Conservation (phyloP, 805 yeast species). For the Lachancea kluyveri region DNA sequence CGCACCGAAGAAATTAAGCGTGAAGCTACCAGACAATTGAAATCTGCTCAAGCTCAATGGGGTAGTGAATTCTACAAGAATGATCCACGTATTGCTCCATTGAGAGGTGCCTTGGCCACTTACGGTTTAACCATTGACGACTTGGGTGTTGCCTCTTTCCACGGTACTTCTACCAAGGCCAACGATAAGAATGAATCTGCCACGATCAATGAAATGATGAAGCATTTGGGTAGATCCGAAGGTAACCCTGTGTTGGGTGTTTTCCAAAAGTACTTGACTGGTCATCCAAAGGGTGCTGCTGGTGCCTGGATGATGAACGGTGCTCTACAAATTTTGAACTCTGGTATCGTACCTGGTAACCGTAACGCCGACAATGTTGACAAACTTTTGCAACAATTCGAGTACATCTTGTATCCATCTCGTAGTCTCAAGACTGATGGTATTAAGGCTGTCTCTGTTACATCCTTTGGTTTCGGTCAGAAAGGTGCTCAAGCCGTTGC, state of each 20-base stretch:
- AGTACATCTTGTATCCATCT: slow-evolving; percentile 90
- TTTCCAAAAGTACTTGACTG: slow-evolving; percentile 97
- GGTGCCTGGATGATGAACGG: slow-evolving; percentile 99
- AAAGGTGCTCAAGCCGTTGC: slow-evolving; percentile 96
- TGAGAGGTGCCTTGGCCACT: slow-evolving; percentile 94
- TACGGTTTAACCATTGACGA: slow-evolving; percentile 92
- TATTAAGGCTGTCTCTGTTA: slow-evolving; percentile 91
- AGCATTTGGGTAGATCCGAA: slow-evolving; percentile 90
- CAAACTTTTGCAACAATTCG: slow-evolving; percentile 70
- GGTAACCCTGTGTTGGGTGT: slow-evolving; percentile 98
- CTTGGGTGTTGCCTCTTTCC: slow-evolving; percentile 95
- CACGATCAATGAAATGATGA: slow-evolving; percentile 86
- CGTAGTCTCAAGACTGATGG: slow-evolving; percentile 93
- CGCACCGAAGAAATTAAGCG: slow-evolving; percentile 81
- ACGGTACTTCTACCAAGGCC: slow-evolving; percentile 98
- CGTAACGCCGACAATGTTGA: slow-evolving; percentile 98
- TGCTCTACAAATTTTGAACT: slow-evolving; percentile 84
- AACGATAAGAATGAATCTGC: slow-evolving; percentile 97
- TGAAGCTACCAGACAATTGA: slow-evolving; percentile 79
- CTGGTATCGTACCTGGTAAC: slow-evolving; percentile 97
- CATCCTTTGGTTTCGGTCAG: slow-evolving; percentile 99
- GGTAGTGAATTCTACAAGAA: slow-evolving; percentile 90
- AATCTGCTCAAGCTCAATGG: slow-evolving; percentile 87
- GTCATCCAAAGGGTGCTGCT: slow-evolving; percentile 99
- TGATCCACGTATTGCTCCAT: slow-evolving; percentile 93